A percentile compares a stretch with the other conserved stretches of the same genome.
Evolutionary conservation across 164 flowering plant genomes (phyloP).

Genomic region (Liquidambar formosana): DNA sequence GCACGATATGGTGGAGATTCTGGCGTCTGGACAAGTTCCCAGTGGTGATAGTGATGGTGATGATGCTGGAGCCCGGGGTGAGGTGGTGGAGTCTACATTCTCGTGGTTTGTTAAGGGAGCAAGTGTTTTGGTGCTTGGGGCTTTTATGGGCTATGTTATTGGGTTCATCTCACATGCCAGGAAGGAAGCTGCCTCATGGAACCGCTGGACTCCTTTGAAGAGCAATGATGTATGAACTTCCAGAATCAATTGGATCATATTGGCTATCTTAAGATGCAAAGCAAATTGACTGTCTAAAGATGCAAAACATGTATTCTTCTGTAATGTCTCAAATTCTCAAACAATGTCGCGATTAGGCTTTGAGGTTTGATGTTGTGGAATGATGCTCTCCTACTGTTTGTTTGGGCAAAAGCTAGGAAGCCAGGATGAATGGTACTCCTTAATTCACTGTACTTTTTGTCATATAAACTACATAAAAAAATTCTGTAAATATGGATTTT

Average conservation of each 20-base stretch:
- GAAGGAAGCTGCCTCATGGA: constrained; percentile 27
- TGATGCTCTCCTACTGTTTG: too few relatives aligned
- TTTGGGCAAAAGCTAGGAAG: too few relatives aligned
- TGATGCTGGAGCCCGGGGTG: constrained; percentile 3
- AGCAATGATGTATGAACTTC: constrained; percentile 36
- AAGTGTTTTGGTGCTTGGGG: constrained; percentile 65
- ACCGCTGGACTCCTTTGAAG: constrained; percentile 69
- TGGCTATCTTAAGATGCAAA: neutral
- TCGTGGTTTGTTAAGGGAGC: constrained; percentile 58
- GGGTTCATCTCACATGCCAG: constrained; percentile 64
- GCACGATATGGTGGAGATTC: constrained; percentile 79
- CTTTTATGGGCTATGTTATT: constrained; percentile 61
- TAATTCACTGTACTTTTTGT: neutral
- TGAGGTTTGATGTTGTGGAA: too few relatives aligned
- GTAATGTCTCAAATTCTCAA: too few relatives aligned
- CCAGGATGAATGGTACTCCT: too few relatives aligned
- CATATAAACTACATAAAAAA: neutral
- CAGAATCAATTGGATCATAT: neutral
- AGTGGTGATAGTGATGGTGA: constrained; percentile 20
- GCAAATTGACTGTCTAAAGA: neutral
- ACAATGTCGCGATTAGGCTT: too few relatives aligned
- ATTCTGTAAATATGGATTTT: too few relatives aligned
- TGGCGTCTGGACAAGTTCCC: constrained; percentile 57
- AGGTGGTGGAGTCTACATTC: constrained; percentile 23
- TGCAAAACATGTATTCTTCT: too few relatives aligned